phyloP scores from a whole-genome alignment of 2,329 filamentous ascomycete species.

The Talaromyces sp. region DNA sequence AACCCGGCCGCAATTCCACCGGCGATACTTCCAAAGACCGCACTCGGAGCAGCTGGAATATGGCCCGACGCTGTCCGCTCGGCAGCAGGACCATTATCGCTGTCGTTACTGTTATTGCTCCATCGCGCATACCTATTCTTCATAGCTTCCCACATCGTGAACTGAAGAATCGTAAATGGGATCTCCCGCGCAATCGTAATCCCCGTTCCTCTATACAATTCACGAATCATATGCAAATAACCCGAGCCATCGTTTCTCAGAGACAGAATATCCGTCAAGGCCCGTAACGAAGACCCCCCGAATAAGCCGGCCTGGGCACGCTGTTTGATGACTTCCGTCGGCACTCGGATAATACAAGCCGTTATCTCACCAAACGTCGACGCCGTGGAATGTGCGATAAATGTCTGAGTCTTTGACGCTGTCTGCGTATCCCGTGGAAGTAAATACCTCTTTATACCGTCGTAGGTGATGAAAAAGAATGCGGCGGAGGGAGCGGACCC shows the following conservation, averaged over 20 bases:
- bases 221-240: conserved; percentile 61
- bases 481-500: conserved; percentile 91
- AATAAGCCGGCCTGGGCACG: conserved; percentile 84
- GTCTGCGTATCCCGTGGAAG: conserved; percentile 28
- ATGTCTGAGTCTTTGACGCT: conserved; percentile 30
- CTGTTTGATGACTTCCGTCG: conserved; percentile 96
- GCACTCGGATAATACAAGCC: conserved; percentile 85
- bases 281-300: conserved; percentile 61
- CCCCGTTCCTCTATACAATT: conserved; percentile 85
- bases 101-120: conserved; percentile 24
- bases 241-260: conserved; percentile 39
- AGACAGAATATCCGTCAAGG: conserved; percentile 65
- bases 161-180: conserved; percentile 94
- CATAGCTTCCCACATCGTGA: conserved; percentile 92
- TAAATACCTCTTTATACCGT: conserved; percentile 59
- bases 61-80: conserved; percentile 36
- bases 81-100: conserved; percentile 32
- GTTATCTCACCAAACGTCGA: conserved; percentile 84
- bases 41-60: conserved; percentile 71
- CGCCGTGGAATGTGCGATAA: conserved; percentile 70
- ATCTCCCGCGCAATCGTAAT: conserved; percentile 95
- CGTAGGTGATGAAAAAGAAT: conserved; percentile 96
- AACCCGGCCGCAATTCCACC: conserved; percentile 80
- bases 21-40: conserved; percentile 73
- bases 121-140: conserved; percentile 52